Conservation (phyloP, 768 basidiomycete species). For the Tricholoma bakamatsutake region DNA sequence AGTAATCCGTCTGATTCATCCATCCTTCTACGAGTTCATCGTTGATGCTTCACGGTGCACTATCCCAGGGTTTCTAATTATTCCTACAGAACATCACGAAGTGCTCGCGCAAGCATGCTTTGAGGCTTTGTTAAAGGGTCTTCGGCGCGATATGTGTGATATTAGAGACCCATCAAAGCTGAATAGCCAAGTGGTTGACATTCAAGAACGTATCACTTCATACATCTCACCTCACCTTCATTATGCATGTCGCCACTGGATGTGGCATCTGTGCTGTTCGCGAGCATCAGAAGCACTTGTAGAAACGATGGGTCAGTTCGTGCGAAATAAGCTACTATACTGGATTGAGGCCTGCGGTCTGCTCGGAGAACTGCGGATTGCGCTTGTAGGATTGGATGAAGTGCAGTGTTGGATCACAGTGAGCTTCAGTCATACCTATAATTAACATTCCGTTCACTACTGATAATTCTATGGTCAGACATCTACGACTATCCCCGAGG, state of each 20-base stretch:
- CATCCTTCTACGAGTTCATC: conserved; percentile 1
- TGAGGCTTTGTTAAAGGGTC: not conserved
- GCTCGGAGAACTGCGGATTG: not conserved
- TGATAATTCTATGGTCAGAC: not conserved
- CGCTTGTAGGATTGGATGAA: not conserved
- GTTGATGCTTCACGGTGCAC: not conserved
- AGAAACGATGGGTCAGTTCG: not conserved
- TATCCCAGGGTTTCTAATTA: not conserved
- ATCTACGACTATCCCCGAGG: not conserved
- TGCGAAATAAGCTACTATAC: not conserved
- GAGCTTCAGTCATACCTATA: not conserved
- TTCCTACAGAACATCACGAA: not conserved
- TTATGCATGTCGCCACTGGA: not conserved
- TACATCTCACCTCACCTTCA: not conserved
- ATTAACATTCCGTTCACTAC: too few species aligned
- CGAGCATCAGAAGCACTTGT: not conserved
- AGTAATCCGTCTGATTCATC: not conserved
- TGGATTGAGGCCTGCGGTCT: not conserved
- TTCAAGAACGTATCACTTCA: not conserved
- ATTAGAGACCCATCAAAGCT: not conserved
- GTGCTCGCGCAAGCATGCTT: not conserved
- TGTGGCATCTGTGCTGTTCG: not conserved
- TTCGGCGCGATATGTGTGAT: not conserved
- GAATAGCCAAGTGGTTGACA: not conserved
- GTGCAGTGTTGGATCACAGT: not conserved